Evolutionary conservation across 306 rosid genomes (phyloP), one percentile per base, ranked within the genome.

Genomic region (Lotus japonicus): DNA sequence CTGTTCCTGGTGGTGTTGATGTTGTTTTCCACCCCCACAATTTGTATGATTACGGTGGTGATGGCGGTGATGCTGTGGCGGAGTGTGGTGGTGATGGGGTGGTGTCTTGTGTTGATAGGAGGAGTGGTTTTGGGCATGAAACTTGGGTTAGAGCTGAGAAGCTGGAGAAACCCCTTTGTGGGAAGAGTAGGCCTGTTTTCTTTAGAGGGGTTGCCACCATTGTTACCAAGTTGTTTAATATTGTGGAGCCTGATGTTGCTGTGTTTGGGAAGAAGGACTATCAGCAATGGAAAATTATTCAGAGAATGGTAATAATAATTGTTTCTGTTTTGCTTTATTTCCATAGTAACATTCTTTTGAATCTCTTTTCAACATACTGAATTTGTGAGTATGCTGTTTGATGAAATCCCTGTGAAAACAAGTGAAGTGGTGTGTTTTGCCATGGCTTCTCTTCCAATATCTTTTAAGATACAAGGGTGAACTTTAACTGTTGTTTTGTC

Each of bases 191-290:
- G 70, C 97, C 97, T 23, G 62, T 86, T 66, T 85, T 88, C 81
- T 94, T 94, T 16, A 79, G 95, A 87, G 99, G 99, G 15, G 96
- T 90, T 61, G 92, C 96, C 2, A 90, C 99, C 11, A 33, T 94
- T 41, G 96, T 94, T 6, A 66, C 88, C 41, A 90, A 90, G 87
- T 33, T 94, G 90, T 90, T 94, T 71, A 88, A 94, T 74, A 76
- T 90, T 9, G 91, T 90, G 67, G 97, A 94, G 13, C 95, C 99
- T 15, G 99, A 94, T 75, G 79, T 94, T 52, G 97, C 89, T 31
- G 42, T 90, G 17, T 88, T 94, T 75, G 99, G 99, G 54, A 94
- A 94, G 78, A 90, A 94, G 77, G 97, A 94, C 87, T 90, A 88
- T 83, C 97, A 88, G 77, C 99, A 94, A 55, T 88, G 88, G 89